Conservation (phyloP, 2,329 filamentous ascomycete species). For the Colletotrichum tropicicola region DNA sequence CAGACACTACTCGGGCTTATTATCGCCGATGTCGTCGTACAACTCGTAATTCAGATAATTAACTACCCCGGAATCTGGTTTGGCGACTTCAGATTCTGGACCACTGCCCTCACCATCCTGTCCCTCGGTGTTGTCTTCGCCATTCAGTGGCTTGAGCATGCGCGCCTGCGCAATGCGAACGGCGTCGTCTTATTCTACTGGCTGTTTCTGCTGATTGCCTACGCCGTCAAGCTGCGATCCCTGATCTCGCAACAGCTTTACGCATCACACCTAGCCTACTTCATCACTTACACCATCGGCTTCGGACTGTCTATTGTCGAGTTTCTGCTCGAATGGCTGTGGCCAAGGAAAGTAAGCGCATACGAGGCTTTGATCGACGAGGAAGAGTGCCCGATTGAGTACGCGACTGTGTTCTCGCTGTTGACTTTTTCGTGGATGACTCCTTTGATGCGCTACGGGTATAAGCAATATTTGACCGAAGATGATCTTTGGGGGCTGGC, state of each 20-base stretch:
- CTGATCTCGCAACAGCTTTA: slow-evolving; percentile 82
- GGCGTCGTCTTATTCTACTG: slow-evolving; percentile 92
- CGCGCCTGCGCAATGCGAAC: slow-evolving; percentile 83
- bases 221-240: slow-evolving; percentile 85
- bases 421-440: slow-evolving; percentile 99
- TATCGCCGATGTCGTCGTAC: slow-evolving; percentile 72
- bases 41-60: slow-evolving; percentile 80
- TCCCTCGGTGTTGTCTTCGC: slow-evolving; percentile 80
- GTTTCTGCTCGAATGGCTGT: slow-evolving; percentile 85
- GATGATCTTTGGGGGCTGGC: slow-evolving; percentile 95
- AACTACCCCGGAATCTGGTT: slow-evolving; percentile 76
- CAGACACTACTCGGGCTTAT: slow-evolving; percentile 72
- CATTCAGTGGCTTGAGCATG: slow-evolving; percentile 88
- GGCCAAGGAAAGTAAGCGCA: slow-evolving; percentile 77
- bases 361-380: slow-evolving; percentile 68
- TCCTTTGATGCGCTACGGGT: slow-evolving; percentile 94
- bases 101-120: slow-evolving; percentile 74
- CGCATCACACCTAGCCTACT: slow-evolving; percentile 73
- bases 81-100: slow-evolving; percentile 87
- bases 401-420: slow-evolving; percentile 91
- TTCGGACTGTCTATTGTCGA: slow-evolving; percentile 75
- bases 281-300: slow-evolving; percentile 77
- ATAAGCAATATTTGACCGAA: slow-evolving; percentile 90
- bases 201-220: slow-evolving; percentile 83
- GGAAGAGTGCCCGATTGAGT: slow-evolving; percentile 80